Evolutionary conservation across 192 early-diverging fungal genomes (phyloP).

Genomic region (Linnemannia hyalina): DNA sequence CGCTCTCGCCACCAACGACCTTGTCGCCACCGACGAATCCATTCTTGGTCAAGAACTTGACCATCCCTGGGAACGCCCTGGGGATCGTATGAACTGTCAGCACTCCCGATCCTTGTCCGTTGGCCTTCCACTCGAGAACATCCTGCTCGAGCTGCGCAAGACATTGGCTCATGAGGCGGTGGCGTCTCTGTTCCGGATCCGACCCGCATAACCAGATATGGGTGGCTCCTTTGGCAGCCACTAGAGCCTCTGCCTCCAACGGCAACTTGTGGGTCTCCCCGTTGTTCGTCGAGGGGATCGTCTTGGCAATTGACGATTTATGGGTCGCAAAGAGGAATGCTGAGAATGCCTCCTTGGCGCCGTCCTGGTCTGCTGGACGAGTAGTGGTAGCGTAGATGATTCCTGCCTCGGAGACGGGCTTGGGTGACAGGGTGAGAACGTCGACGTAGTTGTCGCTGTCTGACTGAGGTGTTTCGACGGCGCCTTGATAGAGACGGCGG

Average conservation of each 20-base stretch:
- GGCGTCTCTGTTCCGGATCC: conserved; percentile 38
- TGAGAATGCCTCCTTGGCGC: conserved; percentile 25
- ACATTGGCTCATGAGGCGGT: conserved; percentile 29
- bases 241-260: conserved; percentile 13
- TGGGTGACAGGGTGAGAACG: conserved; percentile 22
- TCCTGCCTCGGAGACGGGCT: conserved; percentile 27
- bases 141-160: conserved; percentile 35
- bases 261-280: background rate
- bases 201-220: conserved; percentile 57
- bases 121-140: conserved; percentile 32
- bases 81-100: conserved; percentile 47
- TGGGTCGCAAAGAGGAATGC: conserved; percentile 44
- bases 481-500: conserved; percentile 38
- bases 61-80: conserved; percentile 48
- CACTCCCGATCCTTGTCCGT: conserved; percentile 45
- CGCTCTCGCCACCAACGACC: conserved; percentile 29
- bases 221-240: conserved; percentile 23
- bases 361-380: background rate
- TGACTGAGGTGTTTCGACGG: background rate
- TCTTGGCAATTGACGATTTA: conserved; percentile 23
- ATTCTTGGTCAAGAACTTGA: conserved; percentile 44
- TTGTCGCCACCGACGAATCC: conserved; percentile 37
- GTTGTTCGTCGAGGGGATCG: conserved; percentile 4
- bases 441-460: conserved; percentile 25
- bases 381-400: conserved; percentile 38